Evolutionary conservation across 306 rosid species (phyloP).

Genomic region (Malus asiatica): DNA sequence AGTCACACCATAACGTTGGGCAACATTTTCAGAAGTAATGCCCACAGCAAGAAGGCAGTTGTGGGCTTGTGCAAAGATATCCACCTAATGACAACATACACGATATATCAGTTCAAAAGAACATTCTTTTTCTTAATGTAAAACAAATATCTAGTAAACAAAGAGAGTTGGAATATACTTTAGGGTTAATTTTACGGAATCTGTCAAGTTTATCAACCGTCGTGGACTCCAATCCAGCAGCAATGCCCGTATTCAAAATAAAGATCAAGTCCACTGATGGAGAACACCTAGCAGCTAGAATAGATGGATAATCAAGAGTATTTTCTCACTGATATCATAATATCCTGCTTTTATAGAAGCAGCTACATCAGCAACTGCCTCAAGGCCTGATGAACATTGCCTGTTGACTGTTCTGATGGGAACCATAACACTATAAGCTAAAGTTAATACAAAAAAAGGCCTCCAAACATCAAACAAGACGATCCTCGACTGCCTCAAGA

Average conservation of each 20-base stretch:
- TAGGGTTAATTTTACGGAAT: slow-evolving; percentile 36
- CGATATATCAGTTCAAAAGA: background rate
- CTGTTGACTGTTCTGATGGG: slow-evolving; percentile 83
- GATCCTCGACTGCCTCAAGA: too few species aligned
- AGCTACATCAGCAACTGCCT: slow-evolving; percentile 95
- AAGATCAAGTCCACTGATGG: slow-evolving; percentile 4
- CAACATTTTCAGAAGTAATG: slow-evolving; percentile 87
- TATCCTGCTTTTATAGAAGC: slow-evolving; percentile 80
- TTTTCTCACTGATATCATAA: slow-evolving; percentile 67
- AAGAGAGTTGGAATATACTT: slow-evolving; percentile 30
- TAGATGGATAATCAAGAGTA: background rate
- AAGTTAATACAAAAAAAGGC: background rate
- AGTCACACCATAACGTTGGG: slow-evolving; percentile 65
- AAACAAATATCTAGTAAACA: background rate
- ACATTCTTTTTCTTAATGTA: background rate
- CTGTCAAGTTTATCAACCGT: slow-evolving; percentile 31
- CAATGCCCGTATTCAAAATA: slow-evolving; percentile 53
- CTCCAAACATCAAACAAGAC: background rate
- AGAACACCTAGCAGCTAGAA: background rate
- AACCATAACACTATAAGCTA: slow-evolving; percentile 10
- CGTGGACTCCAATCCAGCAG: slow-evolving; percentile 89
- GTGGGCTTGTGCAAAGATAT: slow-evolving; percentile 55
- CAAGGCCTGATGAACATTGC: slow-evolving; percentile 95
- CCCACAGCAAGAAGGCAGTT: slow-evolving; percentile 97
- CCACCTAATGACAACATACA: slow-evolving; percentile 28